phyloP scores from a whole-genome alignment of 1,139 yeast genomes.

The Hansenula lynferdii region DNA sequence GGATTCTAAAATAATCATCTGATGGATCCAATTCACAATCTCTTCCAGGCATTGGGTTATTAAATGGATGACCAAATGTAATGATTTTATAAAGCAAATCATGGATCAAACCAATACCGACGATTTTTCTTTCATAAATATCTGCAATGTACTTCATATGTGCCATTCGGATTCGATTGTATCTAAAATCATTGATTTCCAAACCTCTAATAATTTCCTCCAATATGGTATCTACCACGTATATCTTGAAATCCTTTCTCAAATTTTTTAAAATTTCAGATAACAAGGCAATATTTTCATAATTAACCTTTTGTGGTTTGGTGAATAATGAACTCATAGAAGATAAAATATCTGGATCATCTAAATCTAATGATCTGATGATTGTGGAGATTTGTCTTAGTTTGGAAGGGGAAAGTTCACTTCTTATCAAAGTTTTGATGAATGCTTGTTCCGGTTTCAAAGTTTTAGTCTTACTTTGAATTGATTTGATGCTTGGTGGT shows the following conservation, averaged over 20 bases:
- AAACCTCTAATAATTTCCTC: constrained; percentile 64
- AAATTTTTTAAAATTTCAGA: constrained; percentile 43
- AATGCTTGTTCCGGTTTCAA: constrained; percentile 43
- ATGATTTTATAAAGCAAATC: constrained; percentile 57
- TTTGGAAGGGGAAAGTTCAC: constrained; percentile 42
- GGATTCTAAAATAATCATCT: constrained; percentile 68
- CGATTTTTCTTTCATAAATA: constrained; percentile 43
- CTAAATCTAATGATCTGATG: constrained; percentile 45
- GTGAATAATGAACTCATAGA: constrained; percentile 50
- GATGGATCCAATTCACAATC: constrained; percentile 50
- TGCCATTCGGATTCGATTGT: constrained; percentile 59
- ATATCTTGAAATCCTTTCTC: constrained; percentile 32
- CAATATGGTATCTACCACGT: constrained; percentile 59
- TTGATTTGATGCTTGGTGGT: constrained; percentile 45
- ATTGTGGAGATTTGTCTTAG: constrained; percentile 33
- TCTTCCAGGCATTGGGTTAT: constrained; percentile 49
- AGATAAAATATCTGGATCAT: constrained; percentile 33
- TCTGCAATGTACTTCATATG: constrained; percentile 59
- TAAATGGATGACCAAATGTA: constrained; percentile 63
- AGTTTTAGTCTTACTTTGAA: constrained; percentile 20
- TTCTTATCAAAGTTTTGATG: constrained; percentile 42
- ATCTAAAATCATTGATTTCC: constrained; percentile 58
- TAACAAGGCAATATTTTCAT: constrained; percentile 46
- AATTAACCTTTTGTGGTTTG: constrained; percentile 58
- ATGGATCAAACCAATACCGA: constrained; percentile 43